A percentile compares a stretch with the other conserved stretches of the same genome.
These are phyloP conservation scores for Colletotrichum tropicale DNA, from an alignment of 2,329 filamentous ascomycete species.

Conservation along the genomic window DNA sequence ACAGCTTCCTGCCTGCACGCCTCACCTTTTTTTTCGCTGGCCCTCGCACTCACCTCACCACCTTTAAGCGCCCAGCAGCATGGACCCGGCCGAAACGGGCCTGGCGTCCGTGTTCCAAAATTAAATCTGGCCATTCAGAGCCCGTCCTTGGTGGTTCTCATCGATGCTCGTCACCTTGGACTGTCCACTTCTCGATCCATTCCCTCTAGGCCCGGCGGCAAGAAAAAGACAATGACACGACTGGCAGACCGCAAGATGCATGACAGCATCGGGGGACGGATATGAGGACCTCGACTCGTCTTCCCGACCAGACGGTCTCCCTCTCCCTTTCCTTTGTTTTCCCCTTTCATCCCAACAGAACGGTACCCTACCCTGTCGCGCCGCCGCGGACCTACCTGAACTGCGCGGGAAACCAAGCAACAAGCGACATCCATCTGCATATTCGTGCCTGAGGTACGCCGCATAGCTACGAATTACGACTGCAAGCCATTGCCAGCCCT, in stretches of 20 bases:
- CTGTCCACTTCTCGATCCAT: slow-evolving; percentile 12
- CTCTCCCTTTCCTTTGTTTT: slow-evolving; percentile 2
- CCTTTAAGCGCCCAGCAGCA: slow-evolving; percentile 19
- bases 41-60: background rate
- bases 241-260: slow-evolving; percentile 1
- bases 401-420: background rate
- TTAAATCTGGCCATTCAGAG: slow-evolving; percentile 10
- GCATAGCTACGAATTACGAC: background rate
- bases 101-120: slow-evolving; percentile 17
- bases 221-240: background rate
- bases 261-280: background rate
- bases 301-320: background rate
- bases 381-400: background rate
- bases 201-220: slow-evolving; percentile 6
- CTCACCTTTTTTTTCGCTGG: background rate
- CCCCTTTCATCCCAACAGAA: slow-evolving; percentile 2
- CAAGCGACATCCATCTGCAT: background rate
- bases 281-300: slow-evolving; percentile 6
- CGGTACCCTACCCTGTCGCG: slow-evolving; percentile 3
- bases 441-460: background rate
- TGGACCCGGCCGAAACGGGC: slow-evolving; percentile 7
- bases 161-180: slow-evolving; percentile 3
- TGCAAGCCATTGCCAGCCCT: background rate
- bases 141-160: background rate
- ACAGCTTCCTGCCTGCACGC: background rate